Conservation (phyloP, 306 rosid species). For the Acacia crassicarpa region DNA sequence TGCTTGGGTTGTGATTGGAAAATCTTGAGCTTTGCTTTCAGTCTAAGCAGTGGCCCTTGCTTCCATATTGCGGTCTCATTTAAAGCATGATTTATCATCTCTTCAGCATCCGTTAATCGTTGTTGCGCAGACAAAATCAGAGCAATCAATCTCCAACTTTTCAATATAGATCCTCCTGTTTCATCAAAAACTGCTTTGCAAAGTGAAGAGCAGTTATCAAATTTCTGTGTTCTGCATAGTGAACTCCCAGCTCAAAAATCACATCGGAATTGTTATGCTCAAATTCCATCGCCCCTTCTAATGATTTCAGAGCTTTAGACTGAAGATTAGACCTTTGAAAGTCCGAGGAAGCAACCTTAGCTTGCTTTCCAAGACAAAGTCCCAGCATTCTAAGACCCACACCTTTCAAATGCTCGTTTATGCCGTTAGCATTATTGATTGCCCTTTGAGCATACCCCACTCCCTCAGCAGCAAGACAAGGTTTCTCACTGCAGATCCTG, state of each 20-base stretch:
- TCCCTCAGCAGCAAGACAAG: slow-evolving; percentile 80
- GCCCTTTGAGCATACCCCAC: slow-evolving; percentile 70
- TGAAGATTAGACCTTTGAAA: slow-evolving; percentile 24
- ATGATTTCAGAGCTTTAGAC: slow-evolving; percentile 25
- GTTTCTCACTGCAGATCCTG: slow-evolving; percentile 78
- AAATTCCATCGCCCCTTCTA: slow-evolving; percentile 3
- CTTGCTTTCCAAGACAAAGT: slow-evolving; percentile 79
- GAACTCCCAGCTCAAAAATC: slow-evolving; percentile 77
- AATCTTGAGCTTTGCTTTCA: slow-evolving; percentile 85
- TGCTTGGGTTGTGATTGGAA: slow-evolving; percentile 73
- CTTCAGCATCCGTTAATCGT: slow-evolving; percentile 79
- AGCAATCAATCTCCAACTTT: slow-evolving; percentile 93
- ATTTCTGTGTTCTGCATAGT: slow-evolving; percentile 78
- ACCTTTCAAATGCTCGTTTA: slow-evolving; percentile 71
- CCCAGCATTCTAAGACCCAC: slow-evolving; percentile 81
- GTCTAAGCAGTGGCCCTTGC: slow-evolving; percentile 88
- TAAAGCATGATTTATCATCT: slow-evolving; percentile 89
- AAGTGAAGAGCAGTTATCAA: slow-evolving; percentile 67
- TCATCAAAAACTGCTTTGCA: slow-evolving; percentile 75
- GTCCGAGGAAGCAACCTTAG: slow-evolving; percentile 60
- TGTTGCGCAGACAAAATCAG: slow-evolving; percentile 89
- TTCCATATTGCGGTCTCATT: slow-evolving; percentile 93
- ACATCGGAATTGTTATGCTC: slow-evolving; percentile 57
- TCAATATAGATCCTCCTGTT: slow-evolving; percentile 85
- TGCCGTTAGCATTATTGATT: slow-evolving; percentile 46